Percentiles rank a stretch among this genome's conserved stretches.
Evolutionary conservation across 2,329 filamentous ascomycete species (phyloP).

Genomic region (Bisporella sp.): DNA sequence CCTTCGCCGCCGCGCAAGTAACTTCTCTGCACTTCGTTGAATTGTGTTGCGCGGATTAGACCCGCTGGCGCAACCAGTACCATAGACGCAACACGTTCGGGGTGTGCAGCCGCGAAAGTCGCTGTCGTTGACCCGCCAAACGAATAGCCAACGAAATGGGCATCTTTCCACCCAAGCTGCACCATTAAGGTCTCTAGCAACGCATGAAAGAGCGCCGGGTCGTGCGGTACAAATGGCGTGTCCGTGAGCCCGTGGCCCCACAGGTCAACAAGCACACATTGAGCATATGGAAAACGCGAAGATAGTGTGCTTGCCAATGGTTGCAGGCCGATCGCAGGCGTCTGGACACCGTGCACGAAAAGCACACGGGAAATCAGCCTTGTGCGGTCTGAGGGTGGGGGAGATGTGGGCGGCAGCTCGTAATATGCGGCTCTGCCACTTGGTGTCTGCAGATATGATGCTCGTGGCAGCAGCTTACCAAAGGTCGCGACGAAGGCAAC

Average conservation of each 20-base stretch:
- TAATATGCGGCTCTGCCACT: background rate
- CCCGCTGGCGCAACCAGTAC: conserved; percentile 42
- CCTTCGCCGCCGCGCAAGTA: conserved; percentile 1
- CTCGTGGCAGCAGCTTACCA: conserved; percentile 9
- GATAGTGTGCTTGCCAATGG: conserved; percentile 34
- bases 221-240: conserved; percentile 37
- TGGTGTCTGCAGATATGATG: background rate
- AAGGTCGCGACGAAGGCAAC: conserved; percentile 9
- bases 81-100: conserved; percentile 28
- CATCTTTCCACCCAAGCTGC: conserved; percentile 33
- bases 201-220: conserved; percentile 34
- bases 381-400: background rate
- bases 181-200: conserved; percentile 34
- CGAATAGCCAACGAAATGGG: conserved; percentile 42
- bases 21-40: conserved; percentile 11
- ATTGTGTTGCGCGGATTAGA: conserved; percentile 23
- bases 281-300: conserved; percentile 27
- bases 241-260: conserved; percentile 48
- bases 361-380: conserved; percentile 27
- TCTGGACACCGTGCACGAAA: conserved; percentile 44
- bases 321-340: conserved; percentile 37
- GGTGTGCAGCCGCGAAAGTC: conserved; percentile 30
- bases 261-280: conserved; percentile 39
- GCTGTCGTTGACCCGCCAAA: conserved; percentile 38
- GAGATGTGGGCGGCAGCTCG: background rate